These are phyloP conservation scores for Globisporangium splendens DNA, from an alignment of 352 stramenopile species.

Conservation along the genomic window DNA sequence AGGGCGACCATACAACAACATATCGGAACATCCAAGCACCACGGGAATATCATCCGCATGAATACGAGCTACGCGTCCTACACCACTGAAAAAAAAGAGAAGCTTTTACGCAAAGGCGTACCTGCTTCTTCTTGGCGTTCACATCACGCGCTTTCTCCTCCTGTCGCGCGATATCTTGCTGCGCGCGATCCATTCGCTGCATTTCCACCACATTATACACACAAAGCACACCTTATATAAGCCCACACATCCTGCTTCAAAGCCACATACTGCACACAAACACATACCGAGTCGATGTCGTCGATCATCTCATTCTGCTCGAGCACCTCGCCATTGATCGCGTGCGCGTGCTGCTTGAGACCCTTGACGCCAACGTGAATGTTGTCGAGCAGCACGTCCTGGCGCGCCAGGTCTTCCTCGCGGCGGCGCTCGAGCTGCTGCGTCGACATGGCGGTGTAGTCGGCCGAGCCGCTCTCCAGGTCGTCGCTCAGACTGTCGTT, in stretches of 20 bases:
- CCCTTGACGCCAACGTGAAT: slow-evolving; percentile 74
- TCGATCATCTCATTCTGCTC: slow-evolving; percentile 84
- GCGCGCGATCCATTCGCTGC: slow-evolving; percentile 64
- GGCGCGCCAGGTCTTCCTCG: slow-evolving; percentile 45
- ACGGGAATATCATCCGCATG: no score
- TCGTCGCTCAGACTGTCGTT: slow-evolving; percentile 7
- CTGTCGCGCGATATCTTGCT: slow-evolving; percentile 56
- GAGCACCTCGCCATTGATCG: slow-evolving; percentile 82
- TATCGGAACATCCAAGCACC: not conserved
- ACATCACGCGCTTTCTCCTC: slow-evolving; percentile 54
- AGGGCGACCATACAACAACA: not conserved
- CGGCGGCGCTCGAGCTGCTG: slow-evolving; percentile 67
- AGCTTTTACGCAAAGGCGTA: slow-evolving; percentile 16
- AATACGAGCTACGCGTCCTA: not conserved
- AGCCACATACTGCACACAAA: not conserved
- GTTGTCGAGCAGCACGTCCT: slow-evolving; percentile 75
- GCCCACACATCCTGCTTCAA: not conserved
- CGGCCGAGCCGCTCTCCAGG: slow-evolving; percentile 6
- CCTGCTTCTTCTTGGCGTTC: slow-evolving; percentile 73
- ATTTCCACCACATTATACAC: slow-evolving; percentile 2
- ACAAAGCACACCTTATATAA: slow-evolving; percentile 12
- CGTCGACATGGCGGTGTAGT: slow-evolving; percentile 65
- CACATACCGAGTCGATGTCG: slow-evolving; percentile 64
- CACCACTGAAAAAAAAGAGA: no score
- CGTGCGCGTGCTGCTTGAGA: slow-evolving; percentile 79